A percentile compares a stretch with the other conserved stretches of the same genome.
phyloP scores from a whole-genome alignment of 305 asterid genomes.

The Fraxinus greggii region DNA sequence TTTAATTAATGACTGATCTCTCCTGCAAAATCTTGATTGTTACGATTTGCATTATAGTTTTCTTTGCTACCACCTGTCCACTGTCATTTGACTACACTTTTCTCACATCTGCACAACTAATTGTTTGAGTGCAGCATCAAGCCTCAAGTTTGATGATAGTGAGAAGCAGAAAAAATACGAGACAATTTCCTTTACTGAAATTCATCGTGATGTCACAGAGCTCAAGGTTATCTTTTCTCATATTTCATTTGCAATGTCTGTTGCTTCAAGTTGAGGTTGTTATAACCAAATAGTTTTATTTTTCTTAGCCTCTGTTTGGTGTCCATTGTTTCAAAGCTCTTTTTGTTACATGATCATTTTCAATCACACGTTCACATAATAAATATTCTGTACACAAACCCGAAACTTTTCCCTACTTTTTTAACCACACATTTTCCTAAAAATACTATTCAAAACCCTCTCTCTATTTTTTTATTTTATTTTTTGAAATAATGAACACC shows the following conservation, averaged over 20 bases:
- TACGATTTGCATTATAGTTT: conserved; percentile 18
- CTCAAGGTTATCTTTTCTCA: conserved; percentile 63
- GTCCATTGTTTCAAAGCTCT: neutral
- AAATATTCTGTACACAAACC: neutral
- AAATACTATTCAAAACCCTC: neutral
- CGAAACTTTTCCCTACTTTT: too few relatives aligned
- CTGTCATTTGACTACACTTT: conserved; percentile 13
- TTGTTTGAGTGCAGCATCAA: conserved; percentile 58
- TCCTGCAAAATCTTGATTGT: conserved; percentile 25
- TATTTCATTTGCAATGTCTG: conserved; percentile 17
- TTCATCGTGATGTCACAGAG: conserved; percentile 50
- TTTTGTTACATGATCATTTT: neutral
- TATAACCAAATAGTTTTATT: neutral
- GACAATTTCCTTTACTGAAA: conserved; percentile 66
- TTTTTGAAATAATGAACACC: neutral
- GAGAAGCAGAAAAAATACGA: conserved; percentile 67
- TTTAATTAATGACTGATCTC: conserved; percentile 19
- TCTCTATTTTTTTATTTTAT: too few relatives aligned
- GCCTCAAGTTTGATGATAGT: conserved; percentile 59
- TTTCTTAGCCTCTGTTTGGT: neutral
- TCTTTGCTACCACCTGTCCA: conserved; percentile 7
- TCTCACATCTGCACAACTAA: conserved; percentile 30
- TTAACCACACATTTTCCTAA: neutral
- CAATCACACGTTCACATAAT: neutral
- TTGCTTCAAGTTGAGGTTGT: conserved; percentile 2